Conservation (phyloP, 2,329 filamentous ascomycete genomes). For the Grosmannia huntii region DNA sequence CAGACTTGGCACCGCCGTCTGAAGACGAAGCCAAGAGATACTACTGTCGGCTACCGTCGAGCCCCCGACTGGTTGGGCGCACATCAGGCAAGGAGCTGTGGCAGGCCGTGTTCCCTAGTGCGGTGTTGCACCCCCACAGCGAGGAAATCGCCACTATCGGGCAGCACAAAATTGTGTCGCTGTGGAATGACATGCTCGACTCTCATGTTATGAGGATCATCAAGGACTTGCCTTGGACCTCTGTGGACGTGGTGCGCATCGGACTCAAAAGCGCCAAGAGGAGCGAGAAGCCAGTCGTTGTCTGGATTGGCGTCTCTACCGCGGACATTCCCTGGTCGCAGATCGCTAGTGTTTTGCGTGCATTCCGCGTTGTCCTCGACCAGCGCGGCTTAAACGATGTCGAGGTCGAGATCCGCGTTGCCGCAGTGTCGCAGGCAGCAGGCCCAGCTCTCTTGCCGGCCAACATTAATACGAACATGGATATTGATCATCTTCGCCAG, state of each 20-base stretch:
- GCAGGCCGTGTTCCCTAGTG: not conserved
- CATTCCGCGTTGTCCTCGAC: not conserved
- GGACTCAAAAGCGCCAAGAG: not conserved
- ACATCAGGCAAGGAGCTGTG: not conserved
- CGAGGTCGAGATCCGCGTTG: constrained; percentile 1
- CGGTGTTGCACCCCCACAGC: not conserved
- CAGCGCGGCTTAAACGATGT: not conserved
- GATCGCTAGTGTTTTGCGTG: not conserved
- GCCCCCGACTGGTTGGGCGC: not conserved
- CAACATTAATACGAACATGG: too few relatives aligned
- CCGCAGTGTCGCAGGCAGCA: not conserved
- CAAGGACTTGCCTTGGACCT: not conserved
- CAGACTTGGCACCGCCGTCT: not conserved
- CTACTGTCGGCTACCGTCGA: not conserved
- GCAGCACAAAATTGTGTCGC: not conserved
- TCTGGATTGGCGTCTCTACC: constrained; percentile 2
- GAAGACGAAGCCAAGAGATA: not conserved
- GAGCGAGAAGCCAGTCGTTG: not conserved
- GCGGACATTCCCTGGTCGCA: not conserved
- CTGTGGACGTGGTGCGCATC: not conserved
- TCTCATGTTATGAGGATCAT: not conserved
- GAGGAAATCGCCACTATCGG: not conserved
- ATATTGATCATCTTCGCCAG: not conserved
- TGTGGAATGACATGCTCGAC: not conserved
- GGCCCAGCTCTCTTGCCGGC: not conserved